Percentiles rank a stretch among this genome's conserved stretches.
phyloP scores from a whole-genome alignment of 306 rosid genomes.

The Canavalia gladiata region DNA sequence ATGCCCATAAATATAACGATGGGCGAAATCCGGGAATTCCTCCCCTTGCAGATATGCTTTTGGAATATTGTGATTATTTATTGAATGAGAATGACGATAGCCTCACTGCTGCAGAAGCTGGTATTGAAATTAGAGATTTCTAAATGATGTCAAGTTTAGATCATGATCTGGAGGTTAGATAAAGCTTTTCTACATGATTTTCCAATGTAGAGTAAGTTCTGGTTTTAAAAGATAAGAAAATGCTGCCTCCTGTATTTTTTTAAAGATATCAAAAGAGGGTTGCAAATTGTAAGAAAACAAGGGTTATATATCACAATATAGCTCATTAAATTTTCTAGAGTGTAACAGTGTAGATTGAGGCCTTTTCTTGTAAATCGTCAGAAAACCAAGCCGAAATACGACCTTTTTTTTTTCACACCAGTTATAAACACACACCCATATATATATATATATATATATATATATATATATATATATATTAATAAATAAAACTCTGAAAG shows the following conservation, averaged over 20 bases:
- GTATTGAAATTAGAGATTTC: constrained; percentile 71
- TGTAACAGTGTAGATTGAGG: constrained; percentile 36
- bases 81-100: constrained; percentile 77
- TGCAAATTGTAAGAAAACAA: constrained; percentile 39
- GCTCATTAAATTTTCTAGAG: constrained; percentile 39
- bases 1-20: constrained; percentile 87
- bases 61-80: constrained; percentile 87
- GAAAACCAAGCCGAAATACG: neutral
- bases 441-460: no score
- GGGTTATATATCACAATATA: constrained; percentile 28
- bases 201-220: constrained; percentile 34
- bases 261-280: constrained; percentile 26
- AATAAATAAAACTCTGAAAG: neutral
- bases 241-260: constrained; percentile 27
- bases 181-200: constrained; percentile 9
- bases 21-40: constrained; percentile 94
- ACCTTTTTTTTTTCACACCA: neutral
- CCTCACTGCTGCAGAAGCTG: constrained; percentile 91
- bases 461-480: no score
- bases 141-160: constrained; percentile 46
- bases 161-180: constrained; percentile 31
- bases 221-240: constrained; percentile 23
- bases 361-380: neutral
- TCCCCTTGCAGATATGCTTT: constrained; percentile 91
- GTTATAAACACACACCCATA: neutral